A percentile compares a stretch with the other conserved stretches of the same genome.
These are phyloP conservation scores for Hyphopichia fennica DNA, from an alignment of 1,139 yeast genomes.

Conservation along the genomic window DNA sequence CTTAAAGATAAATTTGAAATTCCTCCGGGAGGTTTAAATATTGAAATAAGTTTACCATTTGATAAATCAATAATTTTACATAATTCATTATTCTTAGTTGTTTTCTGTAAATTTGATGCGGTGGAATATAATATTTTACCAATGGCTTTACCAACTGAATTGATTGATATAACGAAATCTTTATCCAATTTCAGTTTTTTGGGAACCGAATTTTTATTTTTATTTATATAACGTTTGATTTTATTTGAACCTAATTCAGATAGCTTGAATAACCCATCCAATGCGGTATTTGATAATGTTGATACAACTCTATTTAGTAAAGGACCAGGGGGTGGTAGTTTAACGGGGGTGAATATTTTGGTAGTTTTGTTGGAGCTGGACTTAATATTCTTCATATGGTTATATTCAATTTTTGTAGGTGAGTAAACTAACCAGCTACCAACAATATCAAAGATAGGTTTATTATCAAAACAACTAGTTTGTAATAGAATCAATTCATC, in stretches of 20 bases:
- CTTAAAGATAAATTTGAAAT: conserved; percentile 61
- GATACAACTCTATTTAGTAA: conserved; percentile 47
- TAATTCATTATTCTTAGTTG: conserved; percentile 32
- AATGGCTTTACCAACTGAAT: conserved; percentile 32
- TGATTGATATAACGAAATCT: conserved; percentile 21
- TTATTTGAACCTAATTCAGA: conserved; percentile 50
- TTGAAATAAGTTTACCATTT: conserved; percentile 45
- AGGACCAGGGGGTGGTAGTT: conserved; percentile 47
- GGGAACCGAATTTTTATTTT: conserved; percentile 9
- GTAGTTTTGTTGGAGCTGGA: neutral
- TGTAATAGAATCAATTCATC: conserved; percentile 25
- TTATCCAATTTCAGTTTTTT: conserved; percentile 12
- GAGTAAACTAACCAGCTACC: conserved; percentile 54
- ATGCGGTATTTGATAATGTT: conserved; percentile 50
- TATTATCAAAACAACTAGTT: conserved; percentile 38
- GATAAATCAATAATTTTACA: conserved; percentile 48
- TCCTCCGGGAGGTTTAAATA: conserved; percentile 63
- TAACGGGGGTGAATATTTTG: conserved; percentile 40
- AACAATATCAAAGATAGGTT: conserved; percentile 50
- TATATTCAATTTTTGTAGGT: conserved; percentile 39
- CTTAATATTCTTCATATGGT: conserved; percentile 21
- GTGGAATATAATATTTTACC: conserved; percentile 36
- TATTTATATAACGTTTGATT: conserved; percentile 36
- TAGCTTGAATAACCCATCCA: conserved; percentile 52
- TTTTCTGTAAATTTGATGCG: conserved; percentile 33